These are phyloP conservation scores for Elsinoe batatas DNA, from an alignment of 2,329 filamentous ascomycete species.

Conservation along the genomic window DNA sequence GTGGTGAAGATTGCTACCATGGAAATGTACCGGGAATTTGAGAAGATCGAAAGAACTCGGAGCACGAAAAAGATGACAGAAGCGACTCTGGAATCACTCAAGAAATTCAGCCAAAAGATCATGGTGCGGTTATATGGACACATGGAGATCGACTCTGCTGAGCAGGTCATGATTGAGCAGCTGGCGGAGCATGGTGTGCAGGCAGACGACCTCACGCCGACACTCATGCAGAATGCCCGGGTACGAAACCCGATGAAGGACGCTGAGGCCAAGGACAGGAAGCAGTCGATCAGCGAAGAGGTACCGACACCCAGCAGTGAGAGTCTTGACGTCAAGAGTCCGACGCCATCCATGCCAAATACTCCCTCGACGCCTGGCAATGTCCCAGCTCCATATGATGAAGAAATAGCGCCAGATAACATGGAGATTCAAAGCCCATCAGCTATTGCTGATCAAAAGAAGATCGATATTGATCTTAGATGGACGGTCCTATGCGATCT, in stretches of 20 bases:
- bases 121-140: conserved; percentile 91
- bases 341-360: conserved; percentile 24
- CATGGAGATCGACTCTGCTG: conserved; percentile 86
- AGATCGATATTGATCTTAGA: conserved; percentile 87
- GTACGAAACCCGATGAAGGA: conserved; percentile 67
- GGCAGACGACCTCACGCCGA: conserved; percentile 70
- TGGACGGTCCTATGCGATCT: conserved; percentile 97
- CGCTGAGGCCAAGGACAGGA: not conserved
- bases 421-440: conserved; percentile 74
- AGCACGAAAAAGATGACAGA: conserved; percentile 62
- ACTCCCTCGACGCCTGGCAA: conserved; percentile 23
- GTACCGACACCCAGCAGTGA: not conserved
- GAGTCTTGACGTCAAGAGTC: conserved; percentile 16
- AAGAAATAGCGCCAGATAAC: conserved; percentile 58
- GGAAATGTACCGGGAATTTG: conserved; percentile 61
- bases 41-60: conserved; percentile 52
- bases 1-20: conserved; percentile 73
- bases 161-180: conserved; percentile 99
- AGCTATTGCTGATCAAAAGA: conserved; percentile 68
- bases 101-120: conserved; percentile 97
- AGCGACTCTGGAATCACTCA: conserved; percentile 63
- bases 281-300: not conserved
- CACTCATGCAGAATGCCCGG: conserved; percentile 81
- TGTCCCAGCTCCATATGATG: conserved; percentile 45
- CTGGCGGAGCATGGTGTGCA: conserved; percentile 84